Evolutionary conservation across 2,329 filamentous ascomycete species (phyloP).

Genomic region (Penicillium rolfsii): DNA sequence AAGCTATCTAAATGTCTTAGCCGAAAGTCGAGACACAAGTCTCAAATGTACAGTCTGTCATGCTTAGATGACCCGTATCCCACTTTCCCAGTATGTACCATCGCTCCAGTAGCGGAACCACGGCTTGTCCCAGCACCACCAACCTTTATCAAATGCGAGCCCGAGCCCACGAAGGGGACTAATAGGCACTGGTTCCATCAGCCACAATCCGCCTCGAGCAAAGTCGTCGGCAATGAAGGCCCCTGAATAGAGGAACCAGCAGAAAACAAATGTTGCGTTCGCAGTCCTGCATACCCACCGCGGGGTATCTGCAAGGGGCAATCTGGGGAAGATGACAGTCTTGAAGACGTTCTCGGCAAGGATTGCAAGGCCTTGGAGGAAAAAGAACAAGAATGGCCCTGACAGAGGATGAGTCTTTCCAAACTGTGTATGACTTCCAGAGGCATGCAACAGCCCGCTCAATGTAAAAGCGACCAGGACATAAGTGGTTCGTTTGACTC

Average conservation of each 20-base stretch:
- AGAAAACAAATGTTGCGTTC: constrained; percentile 65
- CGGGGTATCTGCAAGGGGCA: constrained; percentile 47
- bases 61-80: constrained; percentile 42
- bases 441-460: constrained; percentile 63
- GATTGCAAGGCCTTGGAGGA: constrained; percentile 69
- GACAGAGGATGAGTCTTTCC: constrained; percentile 60
- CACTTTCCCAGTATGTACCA: constrained; percentile 66
- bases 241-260: constrained; percentile 71
- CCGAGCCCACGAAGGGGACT: constrained; percentile 70
- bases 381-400: constrained; percentile 69
- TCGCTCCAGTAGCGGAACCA: constrained; percentile 64
- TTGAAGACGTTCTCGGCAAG: constrained; percentile 58
- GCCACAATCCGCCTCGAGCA: constrained; percentile 71
- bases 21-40: not conserved
- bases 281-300: constrained; percentile 51
- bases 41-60: not conserved
- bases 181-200: constrained; percentile 79
- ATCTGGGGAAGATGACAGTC: constrained; percentile 39
- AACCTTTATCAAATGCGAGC: constrained; percentile 62
- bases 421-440: constrained; percentile 69
- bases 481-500: constrained; percentile 29
- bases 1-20: not conserved
- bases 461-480: constrained; percentile 39
- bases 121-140: constrained; percentile 67
- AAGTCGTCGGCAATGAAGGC: constrained; percentile 75